A percentile compares a stretch with the other conserved stretches of the same genome.
These are phyloP conservation scores for Biscogniauxia marginata DNA, from an alignment of 2,329 filamentous ascomycete genomes.

Conservation along the genomic window DNA sequence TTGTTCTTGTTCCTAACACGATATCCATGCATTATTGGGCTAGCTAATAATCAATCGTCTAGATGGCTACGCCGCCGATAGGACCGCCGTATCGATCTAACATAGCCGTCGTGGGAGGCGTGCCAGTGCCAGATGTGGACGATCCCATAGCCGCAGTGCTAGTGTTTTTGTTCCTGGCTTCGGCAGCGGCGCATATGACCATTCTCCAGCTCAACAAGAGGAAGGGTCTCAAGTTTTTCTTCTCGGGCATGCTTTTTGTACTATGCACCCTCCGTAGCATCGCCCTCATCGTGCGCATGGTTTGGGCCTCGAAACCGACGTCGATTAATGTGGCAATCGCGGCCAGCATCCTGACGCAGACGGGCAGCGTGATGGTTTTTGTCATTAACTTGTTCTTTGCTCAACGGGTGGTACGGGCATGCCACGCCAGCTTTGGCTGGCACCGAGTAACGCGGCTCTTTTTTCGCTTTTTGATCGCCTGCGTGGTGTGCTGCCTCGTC, in stretches of 20 bases:
- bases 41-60: background rate
- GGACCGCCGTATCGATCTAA: constrained; percentile 20
- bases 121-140: constrained; percentile 20
- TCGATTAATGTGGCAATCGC: constrained; percentile 50
- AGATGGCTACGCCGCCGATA: constrained; percentile 2
- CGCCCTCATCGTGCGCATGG: constrained; percentile 52
- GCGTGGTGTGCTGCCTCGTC: constrained; percentile 59
- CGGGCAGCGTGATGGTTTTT: constrained; percentile 73
- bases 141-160: constrained; percentile 24
- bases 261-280: constrained; percentile 56
- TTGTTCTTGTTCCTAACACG: no score
- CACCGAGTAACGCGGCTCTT: constrained; percentile 46
- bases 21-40: background rate
- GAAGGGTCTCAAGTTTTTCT: constrained; percentile 56
- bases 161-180: constrained; percentile 22
- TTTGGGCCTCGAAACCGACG: constrained; percentile 48
- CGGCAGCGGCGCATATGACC: constrained; percentile 24
- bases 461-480: constrained; percentile 58
- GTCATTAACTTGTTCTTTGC: constrained; percentile 75
- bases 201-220: constrained; percentile 45
- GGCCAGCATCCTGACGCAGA: constrained; percentile 68
- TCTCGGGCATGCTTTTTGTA: constrained; percentile 57
- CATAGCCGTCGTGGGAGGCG: constrained; percentile 25
- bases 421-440: constrained; percentile 72
- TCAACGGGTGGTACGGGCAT: constrained; percentile 71